These are phyloP conservation scores for Aspergillus panamensis DNA, from an alignment of 495 filamentous ascomycete species.

Conservation along the genomic window DNA sequence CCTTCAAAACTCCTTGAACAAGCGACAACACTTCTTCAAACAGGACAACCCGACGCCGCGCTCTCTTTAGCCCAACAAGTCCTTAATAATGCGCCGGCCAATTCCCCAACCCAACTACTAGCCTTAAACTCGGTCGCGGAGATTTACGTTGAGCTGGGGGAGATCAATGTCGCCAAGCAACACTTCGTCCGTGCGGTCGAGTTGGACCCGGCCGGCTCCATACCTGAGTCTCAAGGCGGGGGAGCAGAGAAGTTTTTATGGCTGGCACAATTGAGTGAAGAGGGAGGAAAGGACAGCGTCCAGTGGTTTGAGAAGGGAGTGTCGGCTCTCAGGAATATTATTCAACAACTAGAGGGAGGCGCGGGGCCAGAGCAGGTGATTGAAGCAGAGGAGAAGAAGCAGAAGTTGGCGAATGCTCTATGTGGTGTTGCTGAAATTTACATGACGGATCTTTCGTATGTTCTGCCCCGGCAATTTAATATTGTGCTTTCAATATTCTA, in stretches of 20 bases:
- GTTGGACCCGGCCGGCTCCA: constrained; percentile 66
- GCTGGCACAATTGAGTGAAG: constrained; percentile 87
- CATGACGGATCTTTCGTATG: constrained; percentile 87
- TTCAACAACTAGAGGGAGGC: constrained; percentile 50
- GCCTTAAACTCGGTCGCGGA: constrained; percentile 78
- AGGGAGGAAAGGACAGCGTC: constrained; percentile 80
- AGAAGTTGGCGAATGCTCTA: constrained; percentile 76
- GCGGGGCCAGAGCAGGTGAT: constrained; percentile 39
- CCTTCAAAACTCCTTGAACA: constrained; percentile 59
- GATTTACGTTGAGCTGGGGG: constrained; percentile 79
- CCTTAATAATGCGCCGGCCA: constrained; percentile 44
- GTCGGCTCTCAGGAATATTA: constrained; percentile 59
- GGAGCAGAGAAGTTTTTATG: constrained; percentile 95
- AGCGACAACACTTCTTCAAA: constrained; percentile 66
- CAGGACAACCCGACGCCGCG: constrained; percentile 65
- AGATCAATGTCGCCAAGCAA: constrained; percentile 63
- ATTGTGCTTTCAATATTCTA: not conserved
- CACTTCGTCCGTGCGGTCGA: constrained; percentile 67
- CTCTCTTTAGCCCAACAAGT: constrained; percentile 62
- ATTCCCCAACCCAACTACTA: constrained; percentile 48
- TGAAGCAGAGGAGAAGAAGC: constrained; percentile 62
- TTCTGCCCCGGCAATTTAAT: constrained; percentile 8
- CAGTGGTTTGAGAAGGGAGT: constrained; percentile 84
- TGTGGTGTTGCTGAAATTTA: constrained; percentile 92
- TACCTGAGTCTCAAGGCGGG: constrained; percentile 61